Evolutionary conservation across 1,284 basidiomycete genomes (phyloP).

Genomic region (Ganoderma lucidum): DNA sequence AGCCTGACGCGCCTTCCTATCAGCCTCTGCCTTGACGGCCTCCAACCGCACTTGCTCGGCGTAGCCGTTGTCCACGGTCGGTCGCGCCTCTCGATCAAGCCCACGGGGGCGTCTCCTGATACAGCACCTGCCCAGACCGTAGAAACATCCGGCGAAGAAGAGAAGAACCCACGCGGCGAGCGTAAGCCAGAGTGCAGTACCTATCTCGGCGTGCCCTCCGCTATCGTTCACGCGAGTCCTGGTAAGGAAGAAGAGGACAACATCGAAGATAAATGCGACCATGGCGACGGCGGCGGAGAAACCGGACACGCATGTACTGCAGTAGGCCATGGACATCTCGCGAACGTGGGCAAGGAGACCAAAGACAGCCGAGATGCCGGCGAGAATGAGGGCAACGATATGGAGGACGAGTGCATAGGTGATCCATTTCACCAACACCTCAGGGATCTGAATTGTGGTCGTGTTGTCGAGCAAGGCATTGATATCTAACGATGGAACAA

Average conservation of each 20-base stretch:
- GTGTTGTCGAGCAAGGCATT: conserved; percentile 79
- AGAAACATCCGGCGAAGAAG: conserved; percentile 89
- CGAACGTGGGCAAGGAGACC: conserved; percentile 87
- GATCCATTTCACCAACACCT: conserved; percentile 86
- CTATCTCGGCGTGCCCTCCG: conserved; percentile 77
- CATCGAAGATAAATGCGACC: conserved; percentile 86
- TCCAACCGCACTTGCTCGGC: conserved; percentile 77
- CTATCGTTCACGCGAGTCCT: conserved; percentile 75
- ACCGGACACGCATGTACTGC: conserved; percentile 83
- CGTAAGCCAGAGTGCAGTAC: conserved; percentile 86
- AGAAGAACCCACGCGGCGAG: conserved; percentile 84
- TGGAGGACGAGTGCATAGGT: conserved; percentile 92
- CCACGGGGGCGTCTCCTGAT: conserved; percentile 61
- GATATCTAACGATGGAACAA: conserved; percentile 61
- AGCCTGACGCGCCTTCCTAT: conserved; percentile 75
- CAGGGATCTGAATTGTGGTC: conserved; percentile 72
- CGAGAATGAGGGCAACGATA: conserved; percentile 78
- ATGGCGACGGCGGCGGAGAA: conserved; percentile 79
- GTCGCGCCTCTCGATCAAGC: conserved; percentile 32
- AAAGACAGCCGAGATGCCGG: conserved; percentile 77
- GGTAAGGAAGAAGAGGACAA: conserved; percentile 86
- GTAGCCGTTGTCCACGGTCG: conserved; percentile 45
- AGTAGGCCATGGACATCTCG: conserved; percentile 86
- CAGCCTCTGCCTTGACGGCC: conserved; percentile 83
- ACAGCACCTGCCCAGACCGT: conserved; percentile 82